These are phyloP conservation scores for Sporothrix mexicana DNA, from an alignment of 2,329 filamentous ascomycete genomes.

Conservation along the genomic window DNA sequence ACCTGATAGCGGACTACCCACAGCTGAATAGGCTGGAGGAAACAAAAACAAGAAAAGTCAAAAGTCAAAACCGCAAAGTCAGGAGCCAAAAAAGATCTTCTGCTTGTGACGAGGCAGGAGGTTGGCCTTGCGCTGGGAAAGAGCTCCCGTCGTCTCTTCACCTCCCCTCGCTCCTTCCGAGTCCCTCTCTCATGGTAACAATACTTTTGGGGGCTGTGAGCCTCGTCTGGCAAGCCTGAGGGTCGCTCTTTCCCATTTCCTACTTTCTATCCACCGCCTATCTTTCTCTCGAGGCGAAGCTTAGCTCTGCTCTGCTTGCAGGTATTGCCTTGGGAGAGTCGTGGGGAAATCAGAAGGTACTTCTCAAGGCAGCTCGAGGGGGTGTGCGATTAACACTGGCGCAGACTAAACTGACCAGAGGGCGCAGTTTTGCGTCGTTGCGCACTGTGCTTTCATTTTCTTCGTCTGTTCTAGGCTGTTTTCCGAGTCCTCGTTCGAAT, in stretches of 20 bases:
- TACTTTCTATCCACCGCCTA: not conserved
- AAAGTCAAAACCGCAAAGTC: not conserved
- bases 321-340: not conserved
- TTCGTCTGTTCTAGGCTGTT: not conserved
- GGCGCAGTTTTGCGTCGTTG: not conserved
- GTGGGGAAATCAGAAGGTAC: constrained; percentile 7
- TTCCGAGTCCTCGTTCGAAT: not conserved
- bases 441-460: constrained; percentile 4
- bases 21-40: not conserved
- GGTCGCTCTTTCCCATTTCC: not conserved
- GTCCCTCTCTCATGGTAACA: not conserved
- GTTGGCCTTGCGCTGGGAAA: not conserved
- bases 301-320: not conserved
- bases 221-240: not conserved
- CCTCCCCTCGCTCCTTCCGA: not conserved
- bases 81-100: not conserved
- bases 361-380: not conserved
- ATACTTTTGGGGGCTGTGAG: not conserved
- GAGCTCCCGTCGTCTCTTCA: not conserved
- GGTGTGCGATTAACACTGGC: constrained; percentile 1
- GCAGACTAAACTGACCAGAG: not conserved
- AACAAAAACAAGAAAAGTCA: not conserved
- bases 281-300: not conserved
- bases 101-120: not conserved
- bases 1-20: not conserved